Evolutionary conservation across 1,284 basidiomycete genomes (phyloP).

Genomic region (Ganoderma sp.): DNA sequence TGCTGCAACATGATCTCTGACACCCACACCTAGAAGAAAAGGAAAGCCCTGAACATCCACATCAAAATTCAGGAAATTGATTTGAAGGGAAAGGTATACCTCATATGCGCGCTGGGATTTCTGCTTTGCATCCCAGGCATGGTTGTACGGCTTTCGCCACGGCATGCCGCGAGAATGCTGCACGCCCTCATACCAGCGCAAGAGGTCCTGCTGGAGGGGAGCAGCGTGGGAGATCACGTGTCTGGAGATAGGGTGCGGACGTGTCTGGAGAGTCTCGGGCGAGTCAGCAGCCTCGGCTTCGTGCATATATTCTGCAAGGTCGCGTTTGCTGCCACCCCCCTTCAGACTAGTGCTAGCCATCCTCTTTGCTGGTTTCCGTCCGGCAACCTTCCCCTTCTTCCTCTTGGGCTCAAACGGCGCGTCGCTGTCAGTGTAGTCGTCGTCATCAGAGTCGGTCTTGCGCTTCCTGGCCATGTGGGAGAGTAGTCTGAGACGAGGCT

Average conservation of each 20-base stretch:
- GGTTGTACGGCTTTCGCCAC: conserved; percentile 78
- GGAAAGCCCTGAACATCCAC: background rate
- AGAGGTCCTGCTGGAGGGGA: conserved; percentile 52
- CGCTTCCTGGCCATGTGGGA: conserved; percentile 34
- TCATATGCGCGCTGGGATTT: conserved; percentile 81
- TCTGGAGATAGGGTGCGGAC: conserved; percentile 41
- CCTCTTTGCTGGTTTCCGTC: conserved; percentile 15
- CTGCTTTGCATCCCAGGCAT: conserved; percentile 53
- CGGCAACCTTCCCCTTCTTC: conserved; percentile 17
- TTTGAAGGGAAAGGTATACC: conserved; percentile 44
- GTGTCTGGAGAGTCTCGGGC: conserved; percentile 11
- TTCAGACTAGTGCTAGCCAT: conserved; percentile 14
- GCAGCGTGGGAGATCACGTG: conserved; percentile 46
- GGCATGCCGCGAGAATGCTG: conserved; percentile 79
- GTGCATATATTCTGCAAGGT: conserved; percentile 11
- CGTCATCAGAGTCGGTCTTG: conserved; percentile 22
- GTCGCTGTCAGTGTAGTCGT: conserved; percentile 29
- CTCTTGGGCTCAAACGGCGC: conserved; percentile 29
- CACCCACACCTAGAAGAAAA: conserved; percentile 75
- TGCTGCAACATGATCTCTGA: conserved; percentile 98
- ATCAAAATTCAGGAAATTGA: conserved; percentile 1
- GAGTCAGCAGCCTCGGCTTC: conserved; percentile 11
- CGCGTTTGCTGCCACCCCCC: conserved; percentile 22
- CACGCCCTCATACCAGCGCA: conserved; percentile 73
- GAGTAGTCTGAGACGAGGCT: background rate